These are phyloP conservation scores for Mortierella hygrophila DNA, from an alignment of 192 early-diverging fungal genomes.

Conservation along the genomic window DNA sequence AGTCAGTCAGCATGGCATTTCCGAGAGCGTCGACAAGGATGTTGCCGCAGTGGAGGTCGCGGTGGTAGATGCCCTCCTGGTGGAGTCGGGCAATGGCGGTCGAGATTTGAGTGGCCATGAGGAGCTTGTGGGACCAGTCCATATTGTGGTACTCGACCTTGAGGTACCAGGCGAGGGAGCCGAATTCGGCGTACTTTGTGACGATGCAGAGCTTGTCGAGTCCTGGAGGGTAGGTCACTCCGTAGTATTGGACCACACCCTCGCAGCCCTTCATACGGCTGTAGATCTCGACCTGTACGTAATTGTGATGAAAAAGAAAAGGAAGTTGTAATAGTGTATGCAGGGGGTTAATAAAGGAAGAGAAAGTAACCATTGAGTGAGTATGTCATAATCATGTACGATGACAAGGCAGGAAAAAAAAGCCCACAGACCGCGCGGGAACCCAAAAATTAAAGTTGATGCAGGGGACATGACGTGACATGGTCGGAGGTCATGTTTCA, in stretches of 20 bases:
- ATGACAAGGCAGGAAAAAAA: background rate
- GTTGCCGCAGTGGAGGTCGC: constrained; percentile 53
- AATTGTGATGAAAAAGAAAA: background rate
- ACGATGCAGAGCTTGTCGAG: constrained; percentile 49
- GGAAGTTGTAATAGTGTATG: background rate
- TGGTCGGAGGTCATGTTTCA: constrained; percentile 39
- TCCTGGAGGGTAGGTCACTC: constrained; percentile 51
- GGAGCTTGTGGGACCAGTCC: constrained; percentile 43
- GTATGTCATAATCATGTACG: background rate
- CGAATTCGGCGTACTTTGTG: constrained; percentile 53
- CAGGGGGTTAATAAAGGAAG: background rate
- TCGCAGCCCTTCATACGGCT: constrained; percentile 29
- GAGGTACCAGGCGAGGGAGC: constrained; percentile 49
- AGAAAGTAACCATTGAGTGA: background rate
- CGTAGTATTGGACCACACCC: constrained; percentile 45
- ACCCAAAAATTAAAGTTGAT: constrained; percentile 40
- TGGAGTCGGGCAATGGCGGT: constrained; percentile 40
- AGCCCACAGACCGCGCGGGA: background rate
- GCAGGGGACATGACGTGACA: constrained; percentile 18
- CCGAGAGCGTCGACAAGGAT: constrained; percentile 40
- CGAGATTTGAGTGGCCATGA: constrained; percentile 46
- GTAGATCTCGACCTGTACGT: constrained; percentile 43
- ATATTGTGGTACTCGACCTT: constrained; percentile 36
- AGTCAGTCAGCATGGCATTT: constrained; percentile 50
- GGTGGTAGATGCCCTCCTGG: constrained; percentile 49